Evolutionary conservation across 805 yeast genomes (phyloP), one percentile per base, ranked within the genome.

Genomic region (Candida sakaeoensis): DNA sequence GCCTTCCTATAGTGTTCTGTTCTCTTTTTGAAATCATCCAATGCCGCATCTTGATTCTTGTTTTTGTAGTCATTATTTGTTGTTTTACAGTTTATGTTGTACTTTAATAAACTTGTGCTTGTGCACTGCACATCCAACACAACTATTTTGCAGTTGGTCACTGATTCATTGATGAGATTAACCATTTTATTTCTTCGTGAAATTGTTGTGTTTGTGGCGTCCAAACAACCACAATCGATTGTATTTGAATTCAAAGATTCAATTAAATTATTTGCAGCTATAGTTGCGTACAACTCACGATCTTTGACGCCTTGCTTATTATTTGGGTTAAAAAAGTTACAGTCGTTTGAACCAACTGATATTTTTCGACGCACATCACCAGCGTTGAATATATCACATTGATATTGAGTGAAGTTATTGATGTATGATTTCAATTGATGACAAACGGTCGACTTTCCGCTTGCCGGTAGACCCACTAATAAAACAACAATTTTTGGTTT

Each of bases 31-130:
- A 83, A 83, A 61, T 82, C 89, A 3, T 60, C 47, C 13, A 81
- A 71, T 3, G 88, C 79, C 5, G 53, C 53, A 24, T 69, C 69
- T 47, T 77, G 75, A 32, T 77, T 74, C 47, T 67, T 65, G 34
- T 72, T 72, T 39, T 55, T 60, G 55, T 83, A 83, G 54, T 83
- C 90, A 27, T 68, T 71, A 52, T 80, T 81, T 39, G 62, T 65
- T 0, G 88, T 73, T 55, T 83, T 83, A 37, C 78, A 75, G 49
- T 75, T 79, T 39, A 82, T 79, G 58, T 83, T 83, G 56, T 57
- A 83, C 43, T 74, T 66, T 48, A 80, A 59, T 22, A 79, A 67
- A 13, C 66, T 65, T 22, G 58, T 57, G 52, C 79, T 75, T n/a
- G 67, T 57, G 51, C 85, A 79, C 46, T 75, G 70, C 21, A 83